Base-by-base conservation (phyloP, 73 alveolate genomes). In the Paramecium sonneborni region DNA sequence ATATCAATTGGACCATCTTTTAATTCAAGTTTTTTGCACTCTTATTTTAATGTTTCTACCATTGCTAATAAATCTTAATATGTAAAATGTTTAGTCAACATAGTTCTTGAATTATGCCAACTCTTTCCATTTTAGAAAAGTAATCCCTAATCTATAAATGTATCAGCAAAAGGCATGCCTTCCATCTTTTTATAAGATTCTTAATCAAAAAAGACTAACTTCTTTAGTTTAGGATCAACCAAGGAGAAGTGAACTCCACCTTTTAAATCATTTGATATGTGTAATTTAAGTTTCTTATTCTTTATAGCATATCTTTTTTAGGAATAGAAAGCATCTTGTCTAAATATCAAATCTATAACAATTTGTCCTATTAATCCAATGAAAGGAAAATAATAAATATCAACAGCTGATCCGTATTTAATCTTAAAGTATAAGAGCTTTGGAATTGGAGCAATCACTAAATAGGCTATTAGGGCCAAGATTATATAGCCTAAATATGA, bases 221-320 rank as follows among this genome's bases (percentile, higher is more conserved):
- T 79, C 44, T 79, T 79, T 21, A 79, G 72, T 3, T 30, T 23
- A 12, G 90, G 90, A 44, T 79, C 90, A 11, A 79, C 52, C 43
- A 79, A 79, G 9, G 90, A 23, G 55, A 43, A 79, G n/a, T 79
- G 90, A 79, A 79, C 90, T 6, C 90, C 90, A 39, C 90, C 90
- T 79, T 79, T 79, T 24, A 79, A 62, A 46, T 79, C 90, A 79
- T 41, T 43, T 4, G 90, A 43, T 2, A 79, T 34, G 15, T 79
- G 90, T 21, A 79, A 23, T 46, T 79, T 41, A 0, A 79, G 43
- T 9, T 79, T 79, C 11, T 32, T 32, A 6, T 79, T 79, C 44
- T 38, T 41, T 18, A 23, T 3, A 7, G 41, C 41, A 79, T 79
- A 79, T 20, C 87, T 74, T 20, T 79, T 79, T n/a, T 79, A n/a